These are phyloP conservation scores for Cladophialophora carrionii DNA, from an alignment of 2,329 filamentous ascomycete genomes.

Conservation along the genomic window DNA sequence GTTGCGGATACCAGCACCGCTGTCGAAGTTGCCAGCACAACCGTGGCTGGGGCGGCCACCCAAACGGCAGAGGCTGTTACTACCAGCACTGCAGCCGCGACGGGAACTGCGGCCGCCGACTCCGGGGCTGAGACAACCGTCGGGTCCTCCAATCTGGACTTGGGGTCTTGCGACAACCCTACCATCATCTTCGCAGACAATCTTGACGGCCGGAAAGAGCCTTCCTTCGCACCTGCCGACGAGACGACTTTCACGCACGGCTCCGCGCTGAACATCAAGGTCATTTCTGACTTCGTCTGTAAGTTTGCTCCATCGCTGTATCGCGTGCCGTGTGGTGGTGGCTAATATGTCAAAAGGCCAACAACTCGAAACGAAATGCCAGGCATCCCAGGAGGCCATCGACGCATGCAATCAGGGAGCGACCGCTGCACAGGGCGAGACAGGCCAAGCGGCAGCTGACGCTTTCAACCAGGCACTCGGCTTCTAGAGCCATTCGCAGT, in stretches of 20 bases:
- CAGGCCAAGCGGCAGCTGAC: slow-evolving; percentile 31
- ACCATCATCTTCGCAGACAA: slow-evolving; percentile 55
- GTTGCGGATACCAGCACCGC: slow-evolving; percentile 18
- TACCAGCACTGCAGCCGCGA: slow-evolving; percentile 28
- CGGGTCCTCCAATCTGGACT: slow-evolving; percentile 44
- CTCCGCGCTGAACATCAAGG: slow-evolving; percentile 54
- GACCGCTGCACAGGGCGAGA: slow-evolving; percentile 17
- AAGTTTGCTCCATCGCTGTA: slow-evolving; percentile 1
- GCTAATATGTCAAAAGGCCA: slow-evolving; percentile 33
- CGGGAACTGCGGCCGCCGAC: slow-evolving; percentile 22
- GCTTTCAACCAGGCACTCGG: slow-evolving; percentile 25
- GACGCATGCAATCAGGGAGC: slow-evolving; percentile 24
- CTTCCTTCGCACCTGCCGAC: slow-evolving; percentile 51
- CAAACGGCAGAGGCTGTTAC: slow-evolving; percentile 18
- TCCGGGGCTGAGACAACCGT: slow-evolving; percentile 9
- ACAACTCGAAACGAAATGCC: slow-evolving; percentile 46
- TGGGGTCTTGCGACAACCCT: slow-evolving; percentile 53
- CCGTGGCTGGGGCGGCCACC: slow-evolving; percentile 2
- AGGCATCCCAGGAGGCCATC: slow-evolving; percentile 40
- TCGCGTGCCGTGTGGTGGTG: background rate
- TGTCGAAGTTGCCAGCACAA: slow-evolving; percentile 9
- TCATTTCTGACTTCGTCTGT: slow-evolving; percentile 57
- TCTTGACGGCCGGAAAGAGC: slow-evolving; percentile 53
- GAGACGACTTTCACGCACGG: slow-evolving; percentile 56
- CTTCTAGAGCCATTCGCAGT: slow-evolving; percentile 1